Evolutionary conservation across 176 grass and related monocot species (phyloP).

Genomic region (Otatea glauca): DNA sequence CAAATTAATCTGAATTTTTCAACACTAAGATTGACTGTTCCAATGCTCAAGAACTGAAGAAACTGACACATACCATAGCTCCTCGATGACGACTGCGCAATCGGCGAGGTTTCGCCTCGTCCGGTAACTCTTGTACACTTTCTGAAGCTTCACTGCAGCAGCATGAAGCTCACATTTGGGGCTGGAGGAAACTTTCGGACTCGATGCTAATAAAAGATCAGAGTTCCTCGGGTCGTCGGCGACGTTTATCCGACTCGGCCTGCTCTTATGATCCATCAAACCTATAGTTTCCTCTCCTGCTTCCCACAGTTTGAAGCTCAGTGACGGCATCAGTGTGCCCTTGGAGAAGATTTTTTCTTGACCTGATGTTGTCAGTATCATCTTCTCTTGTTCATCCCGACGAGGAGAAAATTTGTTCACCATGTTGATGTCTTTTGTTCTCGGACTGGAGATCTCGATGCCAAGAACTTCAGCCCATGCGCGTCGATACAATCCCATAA

Average conservation of each 20-base stretch:
- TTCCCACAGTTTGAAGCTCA: conserved; percentile 71
- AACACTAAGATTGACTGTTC: not conserved
- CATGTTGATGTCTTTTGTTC: conserved; percentile 1
- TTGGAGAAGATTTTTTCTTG: conserved; percentile 15
- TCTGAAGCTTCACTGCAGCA: conserved; percentile 82
- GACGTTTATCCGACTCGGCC: not conserved
- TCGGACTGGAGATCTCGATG: conserved; percentile 44
- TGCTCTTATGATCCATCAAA: conserved; percentile 1
- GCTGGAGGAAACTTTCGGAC: conserved; percentile 38
- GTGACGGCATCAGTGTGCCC: conserved; percentile 37
- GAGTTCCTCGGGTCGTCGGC: not conserved
- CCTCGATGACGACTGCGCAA: conserved; percentile 87
- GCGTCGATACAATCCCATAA: conserved; percentile 63
- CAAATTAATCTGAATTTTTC: not conserved
- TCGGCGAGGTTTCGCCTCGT: conserved; percentile 84
- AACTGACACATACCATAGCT: conserved; percentile 76
- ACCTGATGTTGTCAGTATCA: not conserved
- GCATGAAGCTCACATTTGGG: conserved; percentile 67
- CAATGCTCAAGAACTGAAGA: conserved; percentile 10
- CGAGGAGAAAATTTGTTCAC: conserved; percentile 36
- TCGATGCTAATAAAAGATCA: conserved; percentile 29
- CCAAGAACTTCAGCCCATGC: conserved; percentile 58
- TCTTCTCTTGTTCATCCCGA: conserved; percentile 14
- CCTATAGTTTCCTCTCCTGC: not conserved
- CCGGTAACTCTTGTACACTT: conserved; percentile 92